These are phyloP conservation scores for Leptodontidium sp. DNA, from an alignment of 2,329 filamentous ascomycete genomes.

Conservation along the genomic window DNA sequence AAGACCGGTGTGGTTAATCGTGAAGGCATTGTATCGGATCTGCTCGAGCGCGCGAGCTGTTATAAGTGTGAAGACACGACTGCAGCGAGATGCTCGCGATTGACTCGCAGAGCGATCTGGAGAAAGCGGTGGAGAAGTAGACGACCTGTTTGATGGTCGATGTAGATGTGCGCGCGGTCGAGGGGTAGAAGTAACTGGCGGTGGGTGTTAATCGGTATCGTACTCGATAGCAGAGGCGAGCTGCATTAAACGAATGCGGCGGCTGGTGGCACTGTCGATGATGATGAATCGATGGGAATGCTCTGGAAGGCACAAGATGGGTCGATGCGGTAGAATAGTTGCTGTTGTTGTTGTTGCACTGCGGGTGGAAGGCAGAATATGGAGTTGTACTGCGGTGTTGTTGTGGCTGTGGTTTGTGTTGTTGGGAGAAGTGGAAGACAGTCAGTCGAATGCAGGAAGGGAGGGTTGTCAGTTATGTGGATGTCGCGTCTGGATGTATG, in stretches of 20 bases:
- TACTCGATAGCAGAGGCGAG: conserved; percentile 37
- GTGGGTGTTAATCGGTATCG: conserved; percentile 36
- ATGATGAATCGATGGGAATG: conserved; percentile 20
- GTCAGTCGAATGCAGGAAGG: conserved; percentile 16
- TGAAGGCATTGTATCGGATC: conserved; percentile 72
- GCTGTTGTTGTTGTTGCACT: conserved; percentile 14
- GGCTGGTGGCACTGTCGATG: conserved; percentile 1
- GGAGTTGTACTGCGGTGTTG: conserved; percentile 13
- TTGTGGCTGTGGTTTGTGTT: conserved; percentile 5
- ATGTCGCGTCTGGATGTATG: conserved; percentile 33
- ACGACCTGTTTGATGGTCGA: conserved; percentile 16
- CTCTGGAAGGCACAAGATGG: conserved; percentile 24
- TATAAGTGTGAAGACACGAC: conserved; percentile 41
- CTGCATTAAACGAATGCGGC: conserved; percentile 34
- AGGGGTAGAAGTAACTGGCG: conserved; percentile 12
- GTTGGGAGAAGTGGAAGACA: background rate
- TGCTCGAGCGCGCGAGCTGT: conserved; percentile 46
- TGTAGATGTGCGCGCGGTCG: conserved; percentile 6
- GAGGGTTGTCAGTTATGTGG: conserved; percentile 25
- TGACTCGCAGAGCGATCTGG: conserved; percentile 39
- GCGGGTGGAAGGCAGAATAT: conserved; percentile 8
- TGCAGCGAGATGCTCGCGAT: conserved; percentile 42
- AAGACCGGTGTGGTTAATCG: conserved; percentile 85
- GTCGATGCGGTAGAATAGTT: conserved; percentile 19
- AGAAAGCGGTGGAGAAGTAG: conserved; percentile 9